phyloP scores from a whole-genome alignment of 2,329 filamentous ascomycete species.

The Calcarisporium arbuscula region DNA sequence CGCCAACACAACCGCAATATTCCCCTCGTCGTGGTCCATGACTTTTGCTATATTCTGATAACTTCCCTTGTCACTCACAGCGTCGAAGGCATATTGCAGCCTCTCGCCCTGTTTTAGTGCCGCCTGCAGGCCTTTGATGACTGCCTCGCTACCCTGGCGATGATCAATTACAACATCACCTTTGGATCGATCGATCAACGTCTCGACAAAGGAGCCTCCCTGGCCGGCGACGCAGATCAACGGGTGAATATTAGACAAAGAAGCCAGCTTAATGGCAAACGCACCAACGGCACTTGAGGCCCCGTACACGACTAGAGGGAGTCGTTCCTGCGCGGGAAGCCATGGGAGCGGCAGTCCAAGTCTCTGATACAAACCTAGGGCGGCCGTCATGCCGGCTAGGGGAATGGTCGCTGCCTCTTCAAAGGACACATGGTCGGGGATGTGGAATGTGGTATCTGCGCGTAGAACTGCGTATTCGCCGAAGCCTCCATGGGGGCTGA shows the following conservation, averaged over 20 bases:
- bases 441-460: slow-evolving; percentile 48
- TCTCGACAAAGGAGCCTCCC: slow-evolving; percentile 7
- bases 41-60: not conserved
- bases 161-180: slow-evolving; percentile 18
- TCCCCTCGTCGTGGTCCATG: not conserved
- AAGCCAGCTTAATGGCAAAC: slow-evolving; percentile 50
- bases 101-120: not conserved
- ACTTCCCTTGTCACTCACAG: slow-evolving; percentile 2
- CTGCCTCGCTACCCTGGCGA: slow-evolving; percentile 6
- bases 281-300: slow-evolving; percentile 47
- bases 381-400: slow-evolving; percentile 48
- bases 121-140: slow-evolving; percentile 5
- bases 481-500: slow-evolving; percentile 42
- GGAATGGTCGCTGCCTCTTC: slow-evolving; percentile 50
- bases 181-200: slow-evolving; percentile 10
- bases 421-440: slow-evolving; percentile 40
- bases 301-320: slow-evolving; percentile 39
- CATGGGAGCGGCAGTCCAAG: slow-evolving; percentile 35
- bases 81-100: slow-evolving; percentile 7
- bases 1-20: not conserved
- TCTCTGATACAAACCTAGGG: slow-evolving; percentile 40
- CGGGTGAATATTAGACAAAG: slow-evolving; percentile 46
- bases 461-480: slow-evolving; percentile 54
- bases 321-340: not conserved
- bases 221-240: slow-evolving; percentile 50